Percentiles rank a stretch among this genome's conserved stretches.
These are phyloP conservation scores for Penicillium crystallinum DNA, from an alignment of 495 filamentous ascomycete genomes.

Conservation along the genomic window DNA sequence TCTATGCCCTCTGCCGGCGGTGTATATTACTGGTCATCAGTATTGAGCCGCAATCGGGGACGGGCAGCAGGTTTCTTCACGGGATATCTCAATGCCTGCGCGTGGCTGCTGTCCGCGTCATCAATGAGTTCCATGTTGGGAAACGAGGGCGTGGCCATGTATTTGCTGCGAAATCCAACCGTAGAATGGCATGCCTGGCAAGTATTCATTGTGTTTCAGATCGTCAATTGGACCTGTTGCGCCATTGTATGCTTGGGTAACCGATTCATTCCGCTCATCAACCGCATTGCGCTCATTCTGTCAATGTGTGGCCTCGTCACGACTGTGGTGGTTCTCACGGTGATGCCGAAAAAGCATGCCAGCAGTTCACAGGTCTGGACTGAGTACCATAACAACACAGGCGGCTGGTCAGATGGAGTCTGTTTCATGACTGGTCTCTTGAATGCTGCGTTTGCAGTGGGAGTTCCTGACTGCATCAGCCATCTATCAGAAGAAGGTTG, in stretches of 20 bases:
- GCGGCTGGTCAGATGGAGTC: slow-evolving; percentile 59
- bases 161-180: slow-evolving; percentile 55
- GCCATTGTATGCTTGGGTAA: slow-evolving; percentile 63
- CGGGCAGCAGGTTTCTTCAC: slow-evolving; percentile 63
- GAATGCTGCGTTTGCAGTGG: slow-evolving; percentile 73
- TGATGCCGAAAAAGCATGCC: slow-evolving; percentile 63
- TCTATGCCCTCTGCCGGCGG: slow-evolving; percentile 75
- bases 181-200: slow-evolving; percentile 61
- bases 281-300: slow-evolving; percentile 57
- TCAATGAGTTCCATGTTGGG: slow-evolving; percentile 60
- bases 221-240: slow-evolving; percentile 59
- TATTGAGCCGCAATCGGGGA: slow-evolving; percentile 60
- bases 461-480: slow-evolving; percentile 64
- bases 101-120: slow-evolving; percentile 63
- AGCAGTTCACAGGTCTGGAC: slow-evolving; percentile 55
- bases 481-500: slow-evolving; percentile 67
- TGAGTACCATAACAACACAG: slow-evolving; percentile 57
- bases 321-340: slow-evolving; percentile 63
- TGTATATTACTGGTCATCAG: slow-evolving; percentile 77
- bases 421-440: slow-evolving; percentile 69
- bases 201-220: slow-evolving; percentile 63
- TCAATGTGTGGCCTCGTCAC: slow-evolving; percentile 58
- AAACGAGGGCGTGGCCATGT: slow-evolving; percentile 65
- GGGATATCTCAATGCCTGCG: slow-evolving; percentile 70
- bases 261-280: slow-evolving; percentile 55